These are phyloP conservation scores for Hericium alpestre DNA, from an alignment of 768 basidiomycete genomes.

Conservation along the genomic window DNA sequence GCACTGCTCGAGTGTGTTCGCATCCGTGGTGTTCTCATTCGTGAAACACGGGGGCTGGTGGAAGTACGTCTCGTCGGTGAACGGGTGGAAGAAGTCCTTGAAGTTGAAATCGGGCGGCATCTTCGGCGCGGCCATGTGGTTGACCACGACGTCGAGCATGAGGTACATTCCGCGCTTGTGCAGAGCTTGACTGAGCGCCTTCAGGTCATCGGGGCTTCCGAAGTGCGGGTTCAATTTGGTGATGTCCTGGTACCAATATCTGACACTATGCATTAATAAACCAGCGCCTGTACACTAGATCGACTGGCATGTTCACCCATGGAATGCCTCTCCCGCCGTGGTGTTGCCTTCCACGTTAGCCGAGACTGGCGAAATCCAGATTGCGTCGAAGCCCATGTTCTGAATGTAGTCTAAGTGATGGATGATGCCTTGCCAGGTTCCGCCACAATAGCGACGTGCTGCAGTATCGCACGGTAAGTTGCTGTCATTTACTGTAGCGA, in stretches of 20 bases:
- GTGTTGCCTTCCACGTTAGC: conserved; percentile 38
- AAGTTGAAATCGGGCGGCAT: conserved; percentile 14
- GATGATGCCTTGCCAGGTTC: conserved; percentile 42
- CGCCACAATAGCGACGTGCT: conserved; percentile 44
- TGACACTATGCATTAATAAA: conserved; percentile 4
- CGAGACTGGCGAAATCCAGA: conserved; percentile 50
- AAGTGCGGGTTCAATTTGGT: conserved; percentile 41
- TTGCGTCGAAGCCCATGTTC: conserved; percentile 49
- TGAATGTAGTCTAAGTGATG: conserved; percentile 54
- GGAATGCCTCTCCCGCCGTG: conserved; percentile 45
- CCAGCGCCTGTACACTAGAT: background rate
- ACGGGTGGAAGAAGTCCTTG: conserved; percentile 20
- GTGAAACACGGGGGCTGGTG: conserved; percentile 28
- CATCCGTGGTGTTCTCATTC: conserved; percentile 28
- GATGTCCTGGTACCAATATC: conserved; percentile 44
- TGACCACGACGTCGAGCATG: conserved; percentile 55
- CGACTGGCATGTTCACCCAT: conserved; percentile 28
- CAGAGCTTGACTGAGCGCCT: conserved; percentile 33
- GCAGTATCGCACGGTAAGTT: conserved; percentile 33
- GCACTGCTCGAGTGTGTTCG: conserved; percentile 43
- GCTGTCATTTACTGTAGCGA: conserved; percentile 36
- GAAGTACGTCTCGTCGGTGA: conserved; percentile 26
- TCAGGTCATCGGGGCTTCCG: conserved; percentile 41
- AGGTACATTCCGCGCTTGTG: conserved; percentile 46
- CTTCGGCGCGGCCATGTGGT: conserved; percentile 39